These are phyloP conservation scores for Paraphaeosphaeria sporulosa DNA, from an alignment of 2,329 filamentous ascomycete genomes.

Conservation along the genomic window DNA sequence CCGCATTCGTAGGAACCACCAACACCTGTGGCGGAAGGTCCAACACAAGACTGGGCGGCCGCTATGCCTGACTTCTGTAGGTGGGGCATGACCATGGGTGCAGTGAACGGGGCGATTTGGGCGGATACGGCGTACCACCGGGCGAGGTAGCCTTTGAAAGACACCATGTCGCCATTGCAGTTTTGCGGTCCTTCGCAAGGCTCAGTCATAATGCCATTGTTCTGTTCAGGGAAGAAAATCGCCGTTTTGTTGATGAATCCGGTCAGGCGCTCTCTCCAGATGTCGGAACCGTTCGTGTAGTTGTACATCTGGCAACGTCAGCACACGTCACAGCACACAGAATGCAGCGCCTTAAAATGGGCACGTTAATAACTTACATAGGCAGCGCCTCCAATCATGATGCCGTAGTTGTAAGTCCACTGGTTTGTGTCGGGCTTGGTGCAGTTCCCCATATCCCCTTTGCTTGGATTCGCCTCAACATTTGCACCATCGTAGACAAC, in stretches of 20 bases:
- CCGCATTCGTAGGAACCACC: slow-evolving; percentile 49
- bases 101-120: slow-evolving; percentile 65
- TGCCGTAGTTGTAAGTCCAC: slow-evolving; percentile 43
- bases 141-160: slow-evolving; percentile 56
- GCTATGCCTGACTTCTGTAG: slow-evolving; percentile 62
- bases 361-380: slow-evolving; percentile 25
- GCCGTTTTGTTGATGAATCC: slow-evolving; percentile 44
- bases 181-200: slow-evolving; percentile 51
- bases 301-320: slow-evolving; percentile 46
- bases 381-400: slow-evolving; percentile 35
- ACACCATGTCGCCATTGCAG: slow-evolving; percentile 55
- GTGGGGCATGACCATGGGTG: slow-evolving; percentile 59
- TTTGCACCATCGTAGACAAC: slow-evolving; percentile 34
- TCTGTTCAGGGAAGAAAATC: slow-evolving; percentile 50
- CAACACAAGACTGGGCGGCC: slow-evolving; percentile 63
- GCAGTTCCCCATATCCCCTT: slow-evolving; percentile 21
- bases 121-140: slow-evolving; percentile 62
- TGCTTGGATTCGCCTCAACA: not conserved
- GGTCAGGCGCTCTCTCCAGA: slow-evolving; percentile 40
- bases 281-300: slow-evolving; percentile 46
- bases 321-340: not conserved
- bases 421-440: slow-evolving; percentile 30
- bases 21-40: slow-evolving; percentile 50
- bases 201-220: slow-evolving; percentile 51
- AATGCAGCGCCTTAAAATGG: not conserved